phyloP scores from a whole-genome alignment of 352 stramenopile species.

The Phytophthora sansomeana region DNA sequence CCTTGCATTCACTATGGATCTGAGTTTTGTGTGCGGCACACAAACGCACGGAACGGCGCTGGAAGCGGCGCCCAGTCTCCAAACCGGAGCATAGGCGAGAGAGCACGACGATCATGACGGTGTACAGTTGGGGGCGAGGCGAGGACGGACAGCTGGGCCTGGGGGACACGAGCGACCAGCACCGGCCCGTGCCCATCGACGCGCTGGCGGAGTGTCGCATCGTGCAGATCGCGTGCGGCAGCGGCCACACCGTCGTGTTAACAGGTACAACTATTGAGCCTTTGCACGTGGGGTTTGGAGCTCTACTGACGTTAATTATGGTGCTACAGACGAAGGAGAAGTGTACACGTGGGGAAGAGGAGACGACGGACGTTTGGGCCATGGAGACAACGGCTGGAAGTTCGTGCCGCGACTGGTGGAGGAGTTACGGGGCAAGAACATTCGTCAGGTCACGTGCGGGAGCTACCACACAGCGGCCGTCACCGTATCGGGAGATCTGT shows the following conservation, averaged over 20 bases:
- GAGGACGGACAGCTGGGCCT: conserved; percentile 89
- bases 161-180: conserved; percentile 89
- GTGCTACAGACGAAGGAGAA: conserved; percentile 68
- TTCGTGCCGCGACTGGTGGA: conserved; percentile 95
- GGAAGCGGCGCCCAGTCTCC: conserved; percentile 25
- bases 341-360: conserved; percentile 92
- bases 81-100: conserved; percentile 2
- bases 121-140: conserved; percentile 91
- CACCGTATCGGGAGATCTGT: conserved; percentile 94
- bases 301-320: not conserved
- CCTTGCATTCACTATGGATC: conserved; percentile 12
- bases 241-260: conserved; percentile 90
- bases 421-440: conserved; percentile 90
- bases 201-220: conserved; percentile 84
- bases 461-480: conserved; percentile 97
- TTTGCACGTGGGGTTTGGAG: conserved; percentile 1
- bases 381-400: conserved; percentile 97
- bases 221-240: conserved; percentile 90
- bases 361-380: conserved; percentile 90
- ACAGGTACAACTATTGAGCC: conserved; percentile 41
- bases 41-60: conserved; percentile 10
- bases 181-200: conserved; percentile 83
- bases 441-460: conserved; percentile 94
- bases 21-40: conserved; percentile 8
- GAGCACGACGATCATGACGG: conserved; percentile 40